Evolutionary conservation across 352 stramenopile genomes (phyloP).

Genomic region (Phytophthora ramorum): DNA sequence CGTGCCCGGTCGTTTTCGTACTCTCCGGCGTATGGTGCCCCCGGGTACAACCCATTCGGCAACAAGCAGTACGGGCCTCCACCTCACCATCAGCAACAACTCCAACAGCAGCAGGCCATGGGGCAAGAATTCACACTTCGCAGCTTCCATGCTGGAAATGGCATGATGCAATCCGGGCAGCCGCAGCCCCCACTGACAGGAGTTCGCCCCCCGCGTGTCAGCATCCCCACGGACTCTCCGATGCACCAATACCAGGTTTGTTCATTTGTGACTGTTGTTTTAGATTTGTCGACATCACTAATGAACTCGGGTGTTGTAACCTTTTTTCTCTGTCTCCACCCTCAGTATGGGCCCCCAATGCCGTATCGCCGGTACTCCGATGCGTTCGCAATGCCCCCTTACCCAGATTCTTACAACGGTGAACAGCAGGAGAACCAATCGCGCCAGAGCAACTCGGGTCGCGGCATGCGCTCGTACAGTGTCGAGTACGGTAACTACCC

Average conservation of each 20-base stretch:
- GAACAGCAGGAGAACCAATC: conserved; percentile 63
- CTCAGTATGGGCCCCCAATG: conserved; percentile 55
- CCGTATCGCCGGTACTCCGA: conserved; percentile 82
- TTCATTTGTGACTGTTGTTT: conserved; percentile 4
- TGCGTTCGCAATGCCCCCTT: conserved; percentile 64
- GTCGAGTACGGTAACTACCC: conserved; percentile 73
- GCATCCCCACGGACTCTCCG: conserved; percentile 67
- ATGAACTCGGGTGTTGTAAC: conserved; percentile 1
- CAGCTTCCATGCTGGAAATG: conserved; percentile 52
- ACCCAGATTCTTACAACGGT: conserved; percentile 60
- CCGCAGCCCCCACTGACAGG: conserved; percentile 38
- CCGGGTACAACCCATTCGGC: conserved; percentile 57
- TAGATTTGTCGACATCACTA: conserved; percentile 4
- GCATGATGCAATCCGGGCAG: conserved; percentile 47
- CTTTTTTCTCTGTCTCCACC: background rate
- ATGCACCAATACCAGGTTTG: conserved; percentile 77
- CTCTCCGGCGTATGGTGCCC: conserved; percentile 60
- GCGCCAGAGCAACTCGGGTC: conserved; percentile 50
- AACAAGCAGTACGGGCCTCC: conserved; percentile 56
- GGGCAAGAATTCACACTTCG: conserved; percentile 71
- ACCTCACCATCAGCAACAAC: conserved; percentile 53
- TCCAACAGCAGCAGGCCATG: conserved; percentile 41
- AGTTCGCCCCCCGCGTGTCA: conserved; percentile 72
- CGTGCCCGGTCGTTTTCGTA: conserved; percentile 83
- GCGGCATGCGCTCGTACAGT: conserved; percentile 76